Conservation (phyloP, 352 stramenopile species). For the Phytophthora chlamydospora region DNA sequence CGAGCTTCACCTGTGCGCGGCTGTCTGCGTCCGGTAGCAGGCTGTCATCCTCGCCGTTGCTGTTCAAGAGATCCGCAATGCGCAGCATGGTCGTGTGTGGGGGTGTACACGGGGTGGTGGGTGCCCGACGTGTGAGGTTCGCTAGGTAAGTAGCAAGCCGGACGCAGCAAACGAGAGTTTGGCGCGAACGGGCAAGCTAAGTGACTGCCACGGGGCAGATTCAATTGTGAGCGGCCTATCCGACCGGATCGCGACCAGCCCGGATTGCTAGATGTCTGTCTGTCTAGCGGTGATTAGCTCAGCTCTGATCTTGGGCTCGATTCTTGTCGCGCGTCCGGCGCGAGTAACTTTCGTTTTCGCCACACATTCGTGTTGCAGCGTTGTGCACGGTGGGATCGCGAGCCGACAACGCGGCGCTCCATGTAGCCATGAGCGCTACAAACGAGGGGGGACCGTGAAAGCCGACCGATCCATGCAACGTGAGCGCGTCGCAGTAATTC, state of each 20-base stretch:
- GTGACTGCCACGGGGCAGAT: conserved; percentile 40
- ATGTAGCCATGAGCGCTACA: conserved; percentile 39
- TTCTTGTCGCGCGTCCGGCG: conserved; percentile 28
- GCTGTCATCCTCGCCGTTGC: conserved; percentile 37
- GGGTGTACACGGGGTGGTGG: conserved; percentile 35
- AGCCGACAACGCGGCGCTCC: conserved; percentile 24
- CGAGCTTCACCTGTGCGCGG: conserved; percentile 26
- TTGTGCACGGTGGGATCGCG: conserved; percentile 28
- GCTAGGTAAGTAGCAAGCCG: conserved; percentile 44
- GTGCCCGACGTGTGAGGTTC: conserved; percentile 32
- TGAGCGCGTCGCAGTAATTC: conserved; percentile 3
- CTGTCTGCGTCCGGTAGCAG: conserved; percentile 11
- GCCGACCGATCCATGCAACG: conserved; percentile 13
- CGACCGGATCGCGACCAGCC: conserved; percentile 17
- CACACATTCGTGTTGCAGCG: conserved; percentile 35
- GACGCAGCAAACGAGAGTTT: conserved; percentile 21
- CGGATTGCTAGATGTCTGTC: conserved; percentile 25
- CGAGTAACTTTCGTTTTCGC: conserved; percentile 41
- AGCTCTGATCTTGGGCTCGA: conserved; percentile 28
- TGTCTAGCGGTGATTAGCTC: conserved; percentile 21
- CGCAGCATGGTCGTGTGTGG: conserved; percentile 27
- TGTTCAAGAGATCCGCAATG: conserved; percentile 46
- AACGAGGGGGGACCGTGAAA: conserved; percentile 29
- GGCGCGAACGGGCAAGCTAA: conserved; percentile 37
- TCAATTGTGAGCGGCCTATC: conserved; percentile 36